Evolutionary conservation across 129 eudicot genomes (phyloP).

Genomic region (Pulicaria dysenterica): DNA sequence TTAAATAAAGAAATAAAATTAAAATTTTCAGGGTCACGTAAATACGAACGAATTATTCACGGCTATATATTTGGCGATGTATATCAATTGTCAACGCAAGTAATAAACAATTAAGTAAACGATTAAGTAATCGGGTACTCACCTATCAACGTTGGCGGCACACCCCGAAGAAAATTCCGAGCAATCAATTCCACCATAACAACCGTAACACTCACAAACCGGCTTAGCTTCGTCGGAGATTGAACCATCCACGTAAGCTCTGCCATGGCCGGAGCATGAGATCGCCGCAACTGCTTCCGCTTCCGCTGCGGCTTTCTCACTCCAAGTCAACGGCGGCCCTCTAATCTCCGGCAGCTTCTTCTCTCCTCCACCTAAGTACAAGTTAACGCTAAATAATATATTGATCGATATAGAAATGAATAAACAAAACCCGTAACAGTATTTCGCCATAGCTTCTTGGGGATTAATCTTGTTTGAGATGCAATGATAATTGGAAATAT

Average conservation of each 20-base stretch:
- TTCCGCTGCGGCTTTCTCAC: constrained; percentile 9
- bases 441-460: neutral
- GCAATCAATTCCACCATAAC: constrained; percentile 4
- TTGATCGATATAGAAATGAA: constrained; percentile 28
- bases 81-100: too few relatives aligned
- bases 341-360: constrained; percentile 8
- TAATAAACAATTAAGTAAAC: too few relatives aligned
- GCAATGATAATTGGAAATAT: too few relatives aligned
- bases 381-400: constrained; percentile 20
- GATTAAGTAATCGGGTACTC: neutral
- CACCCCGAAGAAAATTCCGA: constrained; percentile 7
- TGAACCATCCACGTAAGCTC: constrained; percentile 5
- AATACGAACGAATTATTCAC: too few relatives aligned
- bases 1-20: too few relatives aligned
- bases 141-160: neutral
- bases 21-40: too few relatives aligned
- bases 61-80: too few relatives aligned
- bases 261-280: constrained; percentile 20
- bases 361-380: constrained; percentile 19
- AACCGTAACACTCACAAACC: constrained; percentile 6
- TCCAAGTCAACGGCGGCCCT: neutral
- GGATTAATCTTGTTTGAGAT: too few relatives aligned
- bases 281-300: constrained; percentile 17
- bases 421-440: constrained; percentile 23
- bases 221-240: neutral